Evolutionary conservation across 176 grass and related monocot species (phyloP).

Genomic region (Raddia guianensis): DNA sequence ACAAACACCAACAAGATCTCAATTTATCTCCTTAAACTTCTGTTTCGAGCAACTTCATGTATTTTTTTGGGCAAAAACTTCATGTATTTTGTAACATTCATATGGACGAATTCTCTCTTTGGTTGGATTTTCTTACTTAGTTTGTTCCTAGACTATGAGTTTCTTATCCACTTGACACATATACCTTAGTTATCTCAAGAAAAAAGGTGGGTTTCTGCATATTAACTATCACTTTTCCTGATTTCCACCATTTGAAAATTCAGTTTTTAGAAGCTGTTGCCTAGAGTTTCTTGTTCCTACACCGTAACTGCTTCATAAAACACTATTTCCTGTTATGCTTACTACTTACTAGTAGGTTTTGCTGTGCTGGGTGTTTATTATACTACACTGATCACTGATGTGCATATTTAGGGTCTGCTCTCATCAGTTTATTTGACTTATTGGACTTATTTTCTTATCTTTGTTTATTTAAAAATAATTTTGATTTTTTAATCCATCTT

Average conservation of each 20-base stretch:
- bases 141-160: background rate
- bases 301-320: background rate
- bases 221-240: constrained; percentile 22
- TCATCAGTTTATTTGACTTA: too few relatives aligned
- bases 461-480: too few relatives aligned
- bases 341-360: constrained; percentile 18
- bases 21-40: background rate
- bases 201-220: constrained; percentile 5
- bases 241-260: constrained; percentile 9
- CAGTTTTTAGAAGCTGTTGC: background rate
- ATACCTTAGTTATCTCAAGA: background rate
- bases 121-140: background rate
- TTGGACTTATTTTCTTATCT: too few relatives aligned
- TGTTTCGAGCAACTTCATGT: background rate
- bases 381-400: background rate
- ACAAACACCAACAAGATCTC: background rate
- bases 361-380: background rate
- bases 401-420: background rate
- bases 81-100: background rate
- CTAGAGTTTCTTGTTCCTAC: constrained; percentile 18
- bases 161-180: constrained; percentile 19
- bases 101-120: constrained; percentile 18
- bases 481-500: too few relatives aligned
- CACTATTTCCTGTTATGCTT: background rate
- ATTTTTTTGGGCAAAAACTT: background rate